phyloP scores from a whole-genome alignment of 768 basidiomycete genomes.

The Suillus discolor region DNA sequence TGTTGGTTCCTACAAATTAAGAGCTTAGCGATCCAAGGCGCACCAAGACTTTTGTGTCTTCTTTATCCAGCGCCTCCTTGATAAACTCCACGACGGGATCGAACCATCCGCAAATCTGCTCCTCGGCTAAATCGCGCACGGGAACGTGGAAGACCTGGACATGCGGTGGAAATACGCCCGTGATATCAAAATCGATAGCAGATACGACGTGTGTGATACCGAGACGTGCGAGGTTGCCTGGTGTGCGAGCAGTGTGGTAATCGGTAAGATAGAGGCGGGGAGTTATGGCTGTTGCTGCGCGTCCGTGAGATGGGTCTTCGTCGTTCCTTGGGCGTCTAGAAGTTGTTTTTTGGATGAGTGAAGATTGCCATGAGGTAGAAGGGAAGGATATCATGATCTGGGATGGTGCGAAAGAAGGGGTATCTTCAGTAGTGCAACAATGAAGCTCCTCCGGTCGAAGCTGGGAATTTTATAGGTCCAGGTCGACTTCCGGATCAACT shows the following conservation, averaged over 20 bases:
- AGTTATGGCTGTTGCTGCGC: slow-evolving; percentile 36
- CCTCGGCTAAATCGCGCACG: slow-evolving; percentile 42
- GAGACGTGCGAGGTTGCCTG: slow-evolving; percentile 48
- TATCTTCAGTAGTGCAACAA: not conserved
- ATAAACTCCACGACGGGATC: slow-evolving; percentile 56
- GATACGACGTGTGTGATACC: slow-evolving; percentile 78
- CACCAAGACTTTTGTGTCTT: slow-evolving; percentile 51
- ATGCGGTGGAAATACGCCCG: slow-evolving; percentile 22
- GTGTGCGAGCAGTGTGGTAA: slow-evolving; percentile 54
- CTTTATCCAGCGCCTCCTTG: slow-evolving; percentile 44
- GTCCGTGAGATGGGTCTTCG: slow-evolving; percentile 18
- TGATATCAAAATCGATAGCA: slow-evolving; percentile 50
- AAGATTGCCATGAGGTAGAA: slow-evolving; percentile 28
- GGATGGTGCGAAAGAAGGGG: not conserved
- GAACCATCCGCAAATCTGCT: slow-evolving; percentile 49
- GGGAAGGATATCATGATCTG: slow-evolving; percentile 36
- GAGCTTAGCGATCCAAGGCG: slow-evolving; percentile 22
- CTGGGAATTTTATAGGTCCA: not conserved
- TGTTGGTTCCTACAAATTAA: slow-evolving; percentile 3
- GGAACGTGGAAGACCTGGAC: slow-evolving; percentile 56
- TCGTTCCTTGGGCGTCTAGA: slow-evolving; percentile 15
- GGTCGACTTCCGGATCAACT: not conserved
- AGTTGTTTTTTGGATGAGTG: slow-evolving; percentile 25
- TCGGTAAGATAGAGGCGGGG: slow-evolving; percentile 67
- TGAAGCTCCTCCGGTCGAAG: slow-evolving; percentile 11